Conservation (phyloP, 2,329 filamentous ascomycete species). For the Paraphaeosphaeria sporulosa region DNA sequence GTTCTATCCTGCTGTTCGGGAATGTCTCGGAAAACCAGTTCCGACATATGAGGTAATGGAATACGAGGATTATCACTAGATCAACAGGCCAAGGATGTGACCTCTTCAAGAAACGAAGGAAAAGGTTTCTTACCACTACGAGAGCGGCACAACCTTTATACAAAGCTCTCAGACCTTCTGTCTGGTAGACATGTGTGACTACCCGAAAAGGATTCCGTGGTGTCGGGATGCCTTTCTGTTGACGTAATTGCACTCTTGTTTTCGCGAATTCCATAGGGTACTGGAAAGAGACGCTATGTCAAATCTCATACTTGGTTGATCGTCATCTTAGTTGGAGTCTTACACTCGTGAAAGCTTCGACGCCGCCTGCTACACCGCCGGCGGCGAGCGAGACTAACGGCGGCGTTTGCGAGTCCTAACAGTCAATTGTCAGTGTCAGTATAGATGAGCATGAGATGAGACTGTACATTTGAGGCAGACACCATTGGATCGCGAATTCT, state of each 20-base stretch:
- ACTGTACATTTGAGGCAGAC: conserved; percentile 15
- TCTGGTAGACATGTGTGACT: conserved; percentile 61
- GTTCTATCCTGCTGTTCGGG: conserved; percentile 1
- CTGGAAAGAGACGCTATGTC: conserved; percentile 24
- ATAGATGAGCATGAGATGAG: background rate
- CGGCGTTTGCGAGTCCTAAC: conserved; percentile 47
- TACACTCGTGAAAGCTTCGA: conserved; percentile 50
- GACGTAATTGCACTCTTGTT: conserved; percentile 66
- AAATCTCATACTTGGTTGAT: background rate
- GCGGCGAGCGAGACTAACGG: conserved; percentile 48
- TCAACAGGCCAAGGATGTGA: background rate
- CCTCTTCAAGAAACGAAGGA: background rate
- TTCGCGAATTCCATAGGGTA: conserved; percentile 75
- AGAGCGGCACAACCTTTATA: conserved; percentile 71
- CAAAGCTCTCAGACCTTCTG: conserved; percentile 65
- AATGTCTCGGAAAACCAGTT: conserved; percentile 19
- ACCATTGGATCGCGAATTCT: conserved; percentile 16
- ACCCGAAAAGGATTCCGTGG: conserved; percentile 66
- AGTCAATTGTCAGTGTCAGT: conserved; percentile 11
- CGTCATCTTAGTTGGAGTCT: background rate
- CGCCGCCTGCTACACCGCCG: conserved; percentile 49
- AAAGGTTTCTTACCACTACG: conserved; percentile 53
- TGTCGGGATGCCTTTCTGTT: conserved; percentile 52
- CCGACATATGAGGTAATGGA: background rate
- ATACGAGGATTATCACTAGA: background rate